These are phyloP conservation scores for Bimuria novae-zelandiae DNA, from an alignment of 2,329 filamentous ascomycete genomes.

Conservation along the genomic window DNA sequence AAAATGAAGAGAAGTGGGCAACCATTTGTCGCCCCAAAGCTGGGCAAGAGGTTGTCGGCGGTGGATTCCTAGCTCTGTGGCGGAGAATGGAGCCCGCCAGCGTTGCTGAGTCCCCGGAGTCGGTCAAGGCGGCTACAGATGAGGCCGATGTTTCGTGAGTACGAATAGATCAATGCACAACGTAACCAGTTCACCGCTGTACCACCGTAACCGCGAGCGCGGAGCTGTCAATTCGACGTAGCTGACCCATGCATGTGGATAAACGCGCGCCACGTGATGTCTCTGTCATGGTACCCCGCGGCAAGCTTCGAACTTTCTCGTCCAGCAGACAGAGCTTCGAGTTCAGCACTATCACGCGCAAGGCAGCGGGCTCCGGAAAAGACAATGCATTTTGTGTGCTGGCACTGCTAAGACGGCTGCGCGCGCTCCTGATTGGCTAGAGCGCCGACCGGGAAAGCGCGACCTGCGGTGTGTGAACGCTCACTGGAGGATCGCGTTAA, in stretches of 20 bases:
- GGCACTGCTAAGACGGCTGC: constrained; percentile 1
- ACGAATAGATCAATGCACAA: constrained; percentile 2
- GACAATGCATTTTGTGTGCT: constrained; percentile 11
- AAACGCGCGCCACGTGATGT: constrained; percentile 30
- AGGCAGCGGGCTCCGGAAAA: constrained; percentile 10
- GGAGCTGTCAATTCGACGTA: background rate
- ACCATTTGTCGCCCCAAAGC: constrained; percentile 47
- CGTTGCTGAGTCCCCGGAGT: background rate
- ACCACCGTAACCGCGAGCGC: background rate
- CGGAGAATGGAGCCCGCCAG: constrained; percentile 34
- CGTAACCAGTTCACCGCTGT: background rate
- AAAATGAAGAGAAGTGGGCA: constrained; percentile 37
- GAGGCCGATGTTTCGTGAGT: background rate
- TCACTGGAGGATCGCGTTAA: constrained; percentile 11
- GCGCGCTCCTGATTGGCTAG: constrained; percentile 8
- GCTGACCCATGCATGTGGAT: background rate
- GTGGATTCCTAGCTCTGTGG: constrained; percentile 46
- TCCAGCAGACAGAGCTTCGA: constrained; percentile 8
- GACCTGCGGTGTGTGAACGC: background rate
- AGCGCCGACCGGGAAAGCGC: background rate
- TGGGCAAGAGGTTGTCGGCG: constrained; percentile 40
- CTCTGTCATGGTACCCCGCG: constrained; percentile 48
- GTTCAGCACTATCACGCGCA: constrained; percentile 12
- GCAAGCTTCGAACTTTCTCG: constrained; percentile 11
- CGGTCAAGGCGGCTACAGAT: background rate